phyloP scores from a whole-genome alignment of 306 rosid species.

The Pterocarpus macrocarpus region DNA sequence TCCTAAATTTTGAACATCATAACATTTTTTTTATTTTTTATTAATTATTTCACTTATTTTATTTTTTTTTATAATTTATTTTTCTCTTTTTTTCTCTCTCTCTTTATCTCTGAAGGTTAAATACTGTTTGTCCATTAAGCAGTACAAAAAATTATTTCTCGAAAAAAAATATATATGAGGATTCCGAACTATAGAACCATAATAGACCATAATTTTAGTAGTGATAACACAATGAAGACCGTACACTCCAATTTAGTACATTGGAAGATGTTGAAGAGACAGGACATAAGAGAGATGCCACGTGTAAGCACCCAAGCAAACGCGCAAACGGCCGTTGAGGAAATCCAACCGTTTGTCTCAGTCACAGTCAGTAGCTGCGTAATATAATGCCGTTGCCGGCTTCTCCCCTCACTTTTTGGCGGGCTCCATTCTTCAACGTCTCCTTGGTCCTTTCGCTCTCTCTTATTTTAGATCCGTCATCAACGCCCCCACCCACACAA shows the following conservation, averaged over 20 bases:
- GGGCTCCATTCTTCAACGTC: conserved; percentile 54
- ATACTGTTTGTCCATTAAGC: too few species aligned
- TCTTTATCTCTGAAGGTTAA: too few species aligned
- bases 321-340: conserved; percentile 47
- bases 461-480: conserved; percentile 53
- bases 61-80: too few species aligned
- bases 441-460: neutral
- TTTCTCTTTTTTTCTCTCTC: too few species aligned
- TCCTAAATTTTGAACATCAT: too few species aligned
- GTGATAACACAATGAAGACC: neutral
- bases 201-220: too few species aligned
- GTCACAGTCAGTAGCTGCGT: neutral
- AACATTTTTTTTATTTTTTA: too few species aligned
- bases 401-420: conserved; percentile 22
- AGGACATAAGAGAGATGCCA: neutral
- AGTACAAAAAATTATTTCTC: too few species aligned
- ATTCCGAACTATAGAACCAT: too few species aligned
- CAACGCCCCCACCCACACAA: conserved; percentile 46
- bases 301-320: neutral
- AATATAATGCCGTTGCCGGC: conserved; percentile 37
- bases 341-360: conserved; percentile 39
- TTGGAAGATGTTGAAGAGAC: neutral
- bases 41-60: too few species aligned
- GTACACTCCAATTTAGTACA: neutral
- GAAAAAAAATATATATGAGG: too few species aligned